These are phyloP conservation scores for Balamuthia mandrillaris DNA, from an alignment of 208 protist species.

Conservation along the genomic window DNA sequence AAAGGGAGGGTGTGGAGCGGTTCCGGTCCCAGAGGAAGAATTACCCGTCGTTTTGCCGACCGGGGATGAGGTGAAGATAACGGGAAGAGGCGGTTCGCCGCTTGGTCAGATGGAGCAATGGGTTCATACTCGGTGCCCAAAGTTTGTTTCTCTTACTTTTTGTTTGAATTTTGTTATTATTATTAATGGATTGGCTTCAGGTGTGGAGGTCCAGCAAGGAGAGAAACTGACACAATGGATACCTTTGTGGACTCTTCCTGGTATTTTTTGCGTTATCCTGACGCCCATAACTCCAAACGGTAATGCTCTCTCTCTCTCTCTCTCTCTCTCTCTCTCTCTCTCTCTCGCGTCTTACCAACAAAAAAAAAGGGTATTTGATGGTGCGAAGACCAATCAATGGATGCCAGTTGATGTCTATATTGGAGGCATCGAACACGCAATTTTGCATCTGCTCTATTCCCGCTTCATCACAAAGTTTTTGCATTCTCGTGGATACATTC, in stretches of 20 bases:
- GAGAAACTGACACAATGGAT: slow-evolving; percentile 85
- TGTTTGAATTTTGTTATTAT: background rate
- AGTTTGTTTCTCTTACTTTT: slow-evolving; percentile 2
- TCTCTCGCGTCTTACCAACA: background rate
- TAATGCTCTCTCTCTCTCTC: background rate
- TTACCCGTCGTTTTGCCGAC: slow-evolving; percentile 68
- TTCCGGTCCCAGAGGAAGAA: slow-evolving; percentile 64
- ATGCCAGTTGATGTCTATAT: slow-evolving; percentile 80
- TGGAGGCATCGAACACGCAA: slow-evolving; percentile 82
- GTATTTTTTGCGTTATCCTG: slow-evolving; percentile 80
- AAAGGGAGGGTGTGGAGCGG: slow-evolving; percentile 51
- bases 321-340: background rate
- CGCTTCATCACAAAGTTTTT: slow-evolving; percentile 80
- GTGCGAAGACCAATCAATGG: slow-evolving; percentile 47
- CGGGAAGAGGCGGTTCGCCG: slow-evolving; percentile 35
- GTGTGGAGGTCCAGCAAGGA: slow-evolving; percentile 54
- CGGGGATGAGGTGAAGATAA: slow-evolving; percentile 23
- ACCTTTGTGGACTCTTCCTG: slow-evolving; percentile 84
- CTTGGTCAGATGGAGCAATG: slow-evolving; percentile 43
- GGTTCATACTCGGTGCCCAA: slow-evolving; percentile 57
- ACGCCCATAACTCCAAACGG: slow-evolving; percentile 55
- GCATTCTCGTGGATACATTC: background rate
- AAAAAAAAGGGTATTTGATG: slow-evolving; percentile 39
- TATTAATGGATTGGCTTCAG: background rate
- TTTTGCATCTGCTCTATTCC: slow-evolving; percentile 81